These are phyloP conservation scores for Lodderomyces pseudojiufengensis DNA, from an alignment of 1,139 yeast species.

Conservation along the genomic window DNA sequence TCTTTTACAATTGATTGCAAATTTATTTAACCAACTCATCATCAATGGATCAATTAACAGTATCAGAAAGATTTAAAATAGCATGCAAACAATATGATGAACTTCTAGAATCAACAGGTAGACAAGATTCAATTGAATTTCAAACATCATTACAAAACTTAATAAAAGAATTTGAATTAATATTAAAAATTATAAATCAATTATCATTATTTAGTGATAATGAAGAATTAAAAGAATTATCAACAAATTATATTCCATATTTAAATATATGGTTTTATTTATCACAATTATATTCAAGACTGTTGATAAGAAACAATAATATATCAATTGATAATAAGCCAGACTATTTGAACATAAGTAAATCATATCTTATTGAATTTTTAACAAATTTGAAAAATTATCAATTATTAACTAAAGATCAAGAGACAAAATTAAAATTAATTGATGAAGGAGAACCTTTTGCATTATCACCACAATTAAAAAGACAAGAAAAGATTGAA, in stretches of 20 bases:
- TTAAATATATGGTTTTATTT: constrained; percentile 50
- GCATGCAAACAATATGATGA: constrained; percentile 13
- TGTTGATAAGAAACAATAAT: constrained; percentile 9
- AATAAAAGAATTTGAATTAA: constrained; percentile 26
- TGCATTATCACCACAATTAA: constrained; percentile 44
- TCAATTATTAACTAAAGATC: constrained; percentile 35
- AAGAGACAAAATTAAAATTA: constrained; percentile 36
- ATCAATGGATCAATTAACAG: constrained; percentile 16
- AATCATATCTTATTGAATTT: constrained; percentile 42
- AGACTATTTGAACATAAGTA: constrained; percentile 39
- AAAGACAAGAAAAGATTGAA: constrained; percentile 71
- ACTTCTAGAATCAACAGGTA: constrained; percentile 12
- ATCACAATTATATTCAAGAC: constrained; percentile 30
- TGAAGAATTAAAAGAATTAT: constrained; percentile 55
- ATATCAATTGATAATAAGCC: constrained; percentile 25
- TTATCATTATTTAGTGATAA: constrained; percentile 57
- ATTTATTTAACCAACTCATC: background rate
- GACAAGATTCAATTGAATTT: constrained; percentile 26
- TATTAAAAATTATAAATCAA: constrained; percentile 24
- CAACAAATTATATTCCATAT: constrained; percentile 54
- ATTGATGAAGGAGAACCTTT: constrained; percentile 35
- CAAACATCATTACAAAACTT: constrained; percentile 22
- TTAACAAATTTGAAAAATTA: constrained; percentile 38
- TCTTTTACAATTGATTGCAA: background rate
- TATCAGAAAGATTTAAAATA: constrained; percentile 18